These are phyloP conservation scores for Pseudogymnoascus sp. DNA, from an alignment of 2,329 filamentous ascomycete genomes.

Conservation along the genomic window DNA sequence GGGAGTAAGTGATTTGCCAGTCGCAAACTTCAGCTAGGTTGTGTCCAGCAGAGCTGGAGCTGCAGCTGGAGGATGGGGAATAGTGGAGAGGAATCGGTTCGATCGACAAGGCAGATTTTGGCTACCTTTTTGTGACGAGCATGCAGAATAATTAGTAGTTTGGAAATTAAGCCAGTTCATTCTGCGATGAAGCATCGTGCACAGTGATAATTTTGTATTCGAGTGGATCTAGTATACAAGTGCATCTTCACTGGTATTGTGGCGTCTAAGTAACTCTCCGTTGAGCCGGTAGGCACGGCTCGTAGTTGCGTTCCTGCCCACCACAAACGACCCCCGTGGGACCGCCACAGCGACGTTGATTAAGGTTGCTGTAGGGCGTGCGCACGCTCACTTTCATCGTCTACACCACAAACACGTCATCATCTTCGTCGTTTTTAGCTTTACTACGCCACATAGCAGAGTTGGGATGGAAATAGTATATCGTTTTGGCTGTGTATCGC, in stretches of 20 bases:
- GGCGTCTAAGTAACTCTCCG: background rate
- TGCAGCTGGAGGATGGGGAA: background rate
- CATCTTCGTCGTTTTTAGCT: background rate
- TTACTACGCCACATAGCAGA: background rate
- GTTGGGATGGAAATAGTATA: background rate
- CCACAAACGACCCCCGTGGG: background rate
- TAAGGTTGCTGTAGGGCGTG: background rate
- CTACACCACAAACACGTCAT: background rate
- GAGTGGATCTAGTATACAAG: background rate
- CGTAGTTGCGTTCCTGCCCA: background rate
- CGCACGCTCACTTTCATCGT: background rate
- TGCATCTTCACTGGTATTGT: background rate
- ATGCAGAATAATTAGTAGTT: background rate
- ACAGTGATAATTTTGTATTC: background rate
- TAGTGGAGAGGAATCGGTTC: background rate
- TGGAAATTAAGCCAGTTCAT: background rate
- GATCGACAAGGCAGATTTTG: background rate
- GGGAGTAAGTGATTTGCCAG: background rate
- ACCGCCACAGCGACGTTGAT: background rate
- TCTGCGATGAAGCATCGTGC: background rate
- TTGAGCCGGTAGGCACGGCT: background rate
- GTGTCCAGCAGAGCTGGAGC: background rate
- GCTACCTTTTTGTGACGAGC: background rate
- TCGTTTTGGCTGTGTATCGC: background rate
- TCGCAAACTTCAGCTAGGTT: background rate